Evolutionary conservation across 2,329 filamentous ascomycete genomes (phyloP).

Genomic region (Alternaria burnsii): DNA sequence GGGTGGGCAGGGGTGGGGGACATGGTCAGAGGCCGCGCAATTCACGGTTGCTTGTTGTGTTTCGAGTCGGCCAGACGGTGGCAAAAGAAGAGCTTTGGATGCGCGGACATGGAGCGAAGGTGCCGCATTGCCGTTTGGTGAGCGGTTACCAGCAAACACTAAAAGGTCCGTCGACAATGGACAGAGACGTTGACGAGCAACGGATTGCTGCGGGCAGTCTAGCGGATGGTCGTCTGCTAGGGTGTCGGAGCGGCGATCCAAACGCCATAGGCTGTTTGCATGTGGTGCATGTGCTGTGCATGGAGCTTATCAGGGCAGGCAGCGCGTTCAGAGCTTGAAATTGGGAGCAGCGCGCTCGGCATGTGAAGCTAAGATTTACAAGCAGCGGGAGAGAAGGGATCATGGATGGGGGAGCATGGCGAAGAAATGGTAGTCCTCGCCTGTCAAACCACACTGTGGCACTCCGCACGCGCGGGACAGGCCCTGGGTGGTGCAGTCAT

Average conservation of each 20-base stretch:
- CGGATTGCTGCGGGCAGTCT: constrained; percentile 7
- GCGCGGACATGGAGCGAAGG: background rate
- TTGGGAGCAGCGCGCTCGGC: constrained; percentile 10
- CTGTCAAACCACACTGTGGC: constrained; percentile 8
- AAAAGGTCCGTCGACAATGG: background rate
- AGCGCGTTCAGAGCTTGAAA: constrained; percentile 7
- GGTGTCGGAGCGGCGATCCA: constrained; percentile 15
- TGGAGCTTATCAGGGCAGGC: constrained; percentile 4
- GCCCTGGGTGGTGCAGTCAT: background rate
- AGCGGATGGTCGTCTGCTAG: constrained; percentile 14
- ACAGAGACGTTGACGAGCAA: constrained; percentile 9
- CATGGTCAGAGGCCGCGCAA: constrained; percentile 18
- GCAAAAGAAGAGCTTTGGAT: constrained; percentile 3
- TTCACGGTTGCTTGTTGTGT: constrained; percentile 19
- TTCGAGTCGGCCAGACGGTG: constrained; percentile 5
- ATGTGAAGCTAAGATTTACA: background rate
- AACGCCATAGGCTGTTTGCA: background rate
- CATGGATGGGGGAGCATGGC: background rate
- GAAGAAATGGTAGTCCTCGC: background rate
- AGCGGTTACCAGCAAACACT: constrained; percentile 1
- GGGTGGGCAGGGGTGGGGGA: constrained; percentile 7
- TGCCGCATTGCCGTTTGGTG: constrained; percentile 5
- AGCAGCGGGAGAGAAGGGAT: constrained; percentile 1
- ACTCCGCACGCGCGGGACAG: background rate
- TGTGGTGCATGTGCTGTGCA: background rate